These are phyloP conservation scores for Ligustrum vulgare DNA, from an alignment of 257 asterid genomes.

Conservation along the genomic window DNA sequence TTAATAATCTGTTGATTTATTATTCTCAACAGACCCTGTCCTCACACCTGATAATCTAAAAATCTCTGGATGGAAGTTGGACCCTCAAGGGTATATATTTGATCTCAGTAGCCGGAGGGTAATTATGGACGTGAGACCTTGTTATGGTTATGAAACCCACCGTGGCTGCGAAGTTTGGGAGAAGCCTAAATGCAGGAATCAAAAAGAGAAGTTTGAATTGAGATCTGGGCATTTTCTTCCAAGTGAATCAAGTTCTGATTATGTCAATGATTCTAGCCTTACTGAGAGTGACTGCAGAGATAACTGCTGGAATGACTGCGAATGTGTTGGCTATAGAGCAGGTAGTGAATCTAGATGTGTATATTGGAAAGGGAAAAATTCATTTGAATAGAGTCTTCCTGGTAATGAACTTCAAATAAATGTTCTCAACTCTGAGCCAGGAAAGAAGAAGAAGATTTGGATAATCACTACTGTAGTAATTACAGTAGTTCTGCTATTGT, in stretches of 20 bases:
- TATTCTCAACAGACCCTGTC: background rate
- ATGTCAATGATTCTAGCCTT: background rate
- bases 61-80: conserved; percentile 29
- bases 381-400: conserved; percentile 29
- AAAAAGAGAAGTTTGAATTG: background rate
- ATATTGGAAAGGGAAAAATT: conserved; percentile 38
- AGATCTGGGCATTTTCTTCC: background rate
- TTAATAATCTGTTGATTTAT: too few species aligned
- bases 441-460: conserved; percentile 20
- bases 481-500: conserved; percentile 18
- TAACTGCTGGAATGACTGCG: conserved; percentile 40
- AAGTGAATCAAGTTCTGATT: rapidly evolving
- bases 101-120: background rate
- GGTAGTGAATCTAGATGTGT: conserved; percentile 16
- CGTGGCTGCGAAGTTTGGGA: background rate
- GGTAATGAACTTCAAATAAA: background rate
- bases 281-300: conserved; percentile 43
- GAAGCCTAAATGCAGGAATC: background rate
- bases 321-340: conserved; percentile 28
- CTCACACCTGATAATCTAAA: conserved; percentile 10
- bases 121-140: background rate
- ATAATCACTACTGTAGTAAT: conserved; percentile 28
- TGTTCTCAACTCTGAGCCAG: conserved; percentile 26
- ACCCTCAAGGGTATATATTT: background rate
- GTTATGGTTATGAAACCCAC: background rate